phyloP scores from a whole-genome alignment of 768 basidiomycete genomes.

The Inosperma sp. region DNA sequence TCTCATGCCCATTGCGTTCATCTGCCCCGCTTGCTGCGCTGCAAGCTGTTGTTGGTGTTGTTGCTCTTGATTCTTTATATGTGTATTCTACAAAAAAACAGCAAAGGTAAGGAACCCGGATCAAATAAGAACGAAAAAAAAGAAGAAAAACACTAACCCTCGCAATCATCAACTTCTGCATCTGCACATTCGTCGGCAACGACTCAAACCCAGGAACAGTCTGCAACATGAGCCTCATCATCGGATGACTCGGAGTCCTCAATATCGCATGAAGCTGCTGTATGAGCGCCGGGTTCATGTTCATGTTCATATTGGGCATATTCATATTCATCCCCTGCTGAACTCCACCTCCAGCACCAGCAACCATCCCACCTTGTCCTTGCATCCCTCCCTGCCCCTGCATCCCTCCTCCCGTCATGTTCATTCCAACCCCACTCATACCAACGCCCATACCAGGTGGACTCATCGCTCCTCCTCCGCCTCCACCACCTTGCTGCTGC shows the following conservation, averaged over 20 bases:
- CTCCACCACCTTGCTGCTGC: slow-evolving; percentile 13
- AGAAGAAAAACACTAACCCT: slow-evolving; percentile 39
- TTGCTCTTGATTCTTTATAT: slow-evolving; percentile 8
- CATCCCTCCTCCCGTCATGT: neutral
- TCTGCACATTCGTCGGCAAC: slow-evolving; percentile 49
- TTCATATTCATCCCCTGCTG: neutral
- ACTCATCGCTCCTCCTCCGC: slow-evolving; percentile 15
- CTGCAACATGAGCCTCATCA: slow-evolving; percentile 51
- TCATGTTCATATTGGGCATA: slow-evolving; percentile 12
- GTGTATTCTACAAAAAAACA: neutral
- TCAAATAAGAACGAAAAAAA: neutral
- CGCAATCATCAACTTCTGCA: slow-evolving; percentile 52
- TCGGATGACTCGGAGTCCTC: slow-evolving; percentile 52
- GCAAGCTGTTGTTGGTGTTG: slow-evolving; percentile 12
- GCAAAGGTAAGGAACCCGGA: neutral
- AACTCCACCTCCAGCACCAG: neutral
- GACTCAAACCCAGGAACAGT: slow-evolving; percentile 49
- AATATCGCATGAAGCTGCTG: slow-evolving; percentile 48
- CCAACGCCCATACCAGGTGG: slow-evolving; percentile 9
- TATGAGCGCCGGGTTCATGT: slow-evolving; percentile 13
- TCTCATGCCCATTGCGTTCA: slow-evolving; percentile 11
- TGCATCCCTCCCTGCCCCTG: neutral
- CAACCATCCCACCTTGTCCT: neutral
- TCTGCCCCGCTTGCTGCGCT: slow-evolving; percentile 13
- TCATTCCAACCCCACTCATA: slow-evolving; percentile 7